These are phyloP conservation scores for Solanum pennellii DNA, from an alignment of 257 asterid species.

Conservation along the genomic window DNA sequence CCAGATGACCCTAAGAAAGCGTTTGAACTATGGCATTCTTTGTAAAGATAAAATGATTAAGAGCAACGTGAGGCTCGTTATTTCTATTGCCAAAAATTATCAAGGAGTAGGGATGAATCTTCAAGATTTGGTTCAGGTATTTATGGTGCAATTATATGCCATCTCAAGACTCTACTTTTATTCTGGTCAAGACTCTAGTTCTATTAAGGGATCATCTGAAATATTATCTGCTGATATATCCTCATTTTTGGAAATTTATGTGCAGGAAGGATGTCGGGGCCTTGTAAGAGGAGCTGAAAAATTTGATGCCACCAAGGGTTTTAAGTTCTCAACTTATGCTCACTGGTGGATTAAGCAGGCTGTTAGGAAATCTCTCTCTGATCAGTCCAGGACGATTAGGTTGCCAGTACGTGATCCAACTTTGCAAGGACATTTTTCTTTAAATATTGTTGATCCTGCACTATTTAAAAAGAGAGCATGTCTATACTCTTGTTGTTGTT, in stretches of 20 bases:
- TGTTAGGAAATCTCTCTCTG: conserved; percentile 61
- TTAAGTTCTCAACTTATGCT: conserved; percentile 90
- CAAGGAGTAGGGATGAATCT: conserved; percentile 93
- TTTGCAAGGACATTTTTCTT: not conserved
- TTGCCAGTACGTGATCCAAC: conserved; percentile 39
- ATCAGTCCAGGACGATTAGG: conserved; percentile 56
- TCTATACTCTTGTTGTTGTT: not conserved
- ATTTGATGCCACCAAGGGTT: conserved; percentile 89
- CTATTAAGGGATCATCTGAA: not conserved
- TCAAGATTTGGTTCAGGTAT: conserved; percentile 96
- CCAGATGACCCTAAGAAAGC: conserved; percentile 66
- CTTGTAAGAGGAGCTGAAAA: conserved; percentile 89
- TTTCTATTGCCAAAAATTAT: conserved; percentile 88
- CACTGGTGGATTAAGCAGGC: conserved; percentile 99
- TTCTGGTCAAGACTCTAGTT: not conserved
- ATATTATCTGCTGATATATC: not conserved
- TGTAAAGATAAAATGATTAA: conserved; percentile 91
- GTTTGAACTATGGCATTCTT: conserved; percentile 52
- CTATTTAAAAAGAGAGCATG: not conserved
- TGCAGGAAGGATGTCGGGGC: conserved; percentile 98
- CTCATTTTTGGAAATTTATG: conserved; percentile 5
- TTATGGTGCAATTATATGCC: not conserved
- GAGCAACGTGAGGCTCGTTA: conserved; percentile 86
- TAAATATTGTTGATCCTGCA: not conserved
- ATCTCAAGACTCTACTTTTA: not conserved